These are phyloP conservation scores for Solanum neorickii DNA, from an alignment of 257 asterid species.

Conservation along the genomic window DNA sequence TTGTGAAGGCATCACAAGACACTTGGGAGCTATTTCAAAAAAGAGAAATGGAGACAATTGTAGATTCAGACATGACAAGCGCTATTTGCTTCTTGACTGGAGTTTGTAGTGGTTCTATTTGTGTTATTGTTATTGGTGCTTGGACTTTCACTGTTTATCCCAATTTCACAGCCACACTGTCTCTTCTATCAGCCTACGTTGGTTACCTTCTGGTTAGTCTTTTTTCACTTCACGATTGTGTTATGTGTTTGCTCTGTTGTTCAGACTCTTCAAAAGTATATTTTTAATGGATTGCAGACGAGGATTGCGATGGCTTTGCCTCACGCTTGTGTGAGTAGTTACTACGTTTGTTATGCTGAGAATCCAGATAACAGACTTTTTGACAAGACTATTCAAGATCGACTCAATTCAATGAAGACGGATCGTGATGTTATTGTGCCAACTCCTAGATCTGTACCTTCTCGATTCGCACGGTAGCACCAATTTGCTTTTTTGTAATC, in stretches of 20 bases:
- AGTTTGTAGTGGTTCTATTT: constrained; percentile 79
- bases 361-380: constrained; percentile 64
- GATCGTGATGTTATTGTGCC: constrained; percentile 47
- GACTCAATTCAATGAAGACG: constrained; percentile 36
- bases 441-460: constrained; percentile 66
- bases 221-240: background rate
- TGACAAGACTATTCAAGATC: constrained; percentile 51
- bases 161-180: constrained; percentile 59
- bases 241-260: background rate
- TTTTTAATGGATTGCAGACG: constrained; percentile 39
- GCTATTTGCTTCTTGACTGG: constrained; percentile 92
- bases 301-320: constrained; percentile 98
- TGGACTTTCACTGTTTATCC: constrained; percentile 69
- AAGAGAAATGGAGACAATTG: constrained; percentile 65
- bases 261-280: too few relatives aligned
- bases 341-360: constrained; percentile 94
- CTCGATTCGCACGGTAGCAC: constrained; percentile 39
- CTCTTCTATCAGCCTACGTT: constrained; percentile 67
- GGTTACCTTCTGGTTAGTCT: constrained; percentile 87
- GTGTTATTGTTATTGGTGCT: constrained; percentile 69
- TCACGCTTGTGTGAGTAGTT: constrained; percentile 88
- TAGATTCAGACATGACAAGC: constrained; percentile 87
- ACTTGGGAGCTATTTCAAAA: constrained; percentile 83
- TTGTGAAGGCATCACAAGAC: constrained; percentile 85
- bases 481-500: too few relatives aligned